These are phyloP conservation scores for Ophiocytium majus DNA, from an alignment of 352 stramenopile genomes.

Conservation along the genomic window DNA sequence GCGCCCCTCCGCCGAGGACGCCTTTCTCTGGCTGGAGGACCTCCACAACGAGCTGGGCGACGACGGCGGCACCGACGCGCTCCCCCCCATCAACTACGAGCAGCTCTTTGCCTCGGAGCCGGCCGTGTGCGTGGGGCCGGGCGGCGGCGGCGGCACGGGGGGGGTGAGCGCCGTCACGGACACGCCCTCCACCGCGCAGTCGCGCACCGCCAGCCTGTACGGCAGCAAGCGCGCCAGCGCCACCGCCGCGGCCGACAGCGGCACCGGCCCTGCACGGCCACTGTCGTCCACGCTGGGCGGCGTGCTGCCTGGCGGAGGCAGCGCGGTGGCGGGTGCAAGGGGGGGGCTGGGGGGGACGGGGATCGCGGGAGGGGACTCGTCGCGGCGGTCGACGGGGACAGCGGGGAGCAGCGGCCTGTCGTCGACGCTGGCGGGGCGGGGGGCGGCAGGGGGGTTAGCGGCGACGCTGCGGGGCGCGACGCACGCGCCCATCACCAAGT, in stretches of 20 bases:
- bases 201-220: not conserved
- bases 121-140: not conserved
- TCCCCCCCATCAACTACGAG: slow-evolving; percentile 48
- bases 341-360: slow-evolving; percentile 8
- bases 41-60: slow-evolving; percentile 38
- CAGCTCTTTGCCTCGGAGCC: slow-evolving; percentile 29
- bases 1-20: slow-evolving; percentile 44
- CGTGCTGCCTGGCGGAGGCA: not conserved
- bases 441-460: not conserved
- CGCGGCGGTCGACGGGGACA: not conserved
- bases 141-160: not conserved
- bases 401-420: slow-evolving; percentile 25
- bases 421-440: not conserved
- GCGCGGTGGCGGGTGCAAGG: not conserved
- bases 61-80: slow-evolving; percentile 14
- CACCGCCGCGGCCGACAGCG: not conserved
- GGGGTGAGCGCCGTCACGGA: not conserved
- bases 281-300: not conserved
- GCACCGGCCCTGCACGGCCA: not conserved
- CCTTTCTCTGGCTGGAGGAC: slow-evolving; percentile 48
- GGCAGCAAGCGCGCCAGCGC: not conserved
- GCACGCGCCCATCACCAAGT: slow-evolving; percentile 44
- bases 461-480: slow-evolving; percentile 25
- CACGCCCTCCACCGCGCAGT: not conserved
- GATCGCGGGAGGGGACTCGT: too few species aligned